Conservation (phyloP, 2,329 filamentous ascomycete genomes). For the Trichothecium roseum region DNA sequence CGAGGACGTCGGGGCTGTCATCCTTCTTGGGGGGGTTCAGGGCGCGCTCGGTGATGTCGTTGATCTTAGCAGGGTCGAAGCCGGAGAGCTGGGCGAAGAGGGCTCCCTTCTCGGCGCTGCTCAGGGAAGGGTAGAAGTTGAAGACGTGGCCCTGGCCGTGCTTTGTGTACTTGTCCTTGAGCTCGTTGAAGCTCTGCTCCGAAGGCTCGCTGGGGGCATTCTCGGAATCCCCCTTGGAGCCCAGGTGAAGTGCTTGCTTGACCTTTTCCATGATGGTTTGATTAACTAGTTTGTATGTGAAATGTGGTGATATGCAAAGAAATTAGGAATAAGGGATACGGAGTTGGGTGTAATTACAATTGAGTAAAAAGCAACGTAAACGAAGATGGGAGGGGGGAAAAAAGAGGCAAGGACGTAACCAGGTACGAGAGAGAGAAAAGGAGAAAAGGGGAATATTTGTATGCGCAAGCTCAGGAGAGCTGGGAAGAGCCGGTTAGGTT, state of each 20-base stretch:
- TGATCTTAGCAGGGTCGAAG: conserved; percentile 82
- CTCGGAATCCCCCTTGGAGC: conserved; percentile 10
- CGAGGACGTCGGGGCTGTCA: conserved; percentile 47
- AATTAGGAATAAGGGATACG: neutral
- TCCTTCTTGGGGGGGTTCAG: conserved; percentile 65
- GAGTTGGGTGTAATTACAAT: neutral
- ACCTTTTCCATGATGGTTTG: conserved; percentile 29
- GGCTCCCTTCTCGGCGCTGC: conserved; percentile 58
- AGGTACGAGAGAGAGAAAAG: neutral
- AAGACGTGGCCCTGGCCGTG: conserved; percentile 73
- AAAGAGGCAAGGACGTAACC: neutral
- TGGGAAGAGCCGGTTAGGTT: neutral
- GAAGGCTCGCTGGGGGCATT: conserved; percentile 41
- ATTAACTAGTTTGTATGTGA: conserved; percentile 9
- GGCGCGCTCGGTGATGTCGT: conserved; percentile 72
- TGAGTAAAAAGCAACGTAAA: neutral
- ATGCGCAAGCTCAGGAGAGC: neutral
- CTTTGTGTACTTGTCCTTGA: conserved; percentile 65
- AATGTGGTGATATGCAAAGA: conserved; percentile 6
- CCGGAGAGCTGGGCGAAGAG: conserved; percentile 73
- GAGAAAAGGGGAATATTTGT: conserved; percentile 1
- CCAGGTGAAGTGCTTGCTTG: conserved; percentile 30
- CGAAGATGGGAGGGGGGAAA: neutral
- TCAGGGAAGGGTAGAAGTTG: conserved; percentile 72
- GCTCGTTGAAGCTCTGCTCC: conserved; percentile 52